Evolutionary conservation across 108 stramenopile genomes (phyloP), one percentile per base, ranked within the genome.

Genomic region (Fistulifera solaris): DNA sequence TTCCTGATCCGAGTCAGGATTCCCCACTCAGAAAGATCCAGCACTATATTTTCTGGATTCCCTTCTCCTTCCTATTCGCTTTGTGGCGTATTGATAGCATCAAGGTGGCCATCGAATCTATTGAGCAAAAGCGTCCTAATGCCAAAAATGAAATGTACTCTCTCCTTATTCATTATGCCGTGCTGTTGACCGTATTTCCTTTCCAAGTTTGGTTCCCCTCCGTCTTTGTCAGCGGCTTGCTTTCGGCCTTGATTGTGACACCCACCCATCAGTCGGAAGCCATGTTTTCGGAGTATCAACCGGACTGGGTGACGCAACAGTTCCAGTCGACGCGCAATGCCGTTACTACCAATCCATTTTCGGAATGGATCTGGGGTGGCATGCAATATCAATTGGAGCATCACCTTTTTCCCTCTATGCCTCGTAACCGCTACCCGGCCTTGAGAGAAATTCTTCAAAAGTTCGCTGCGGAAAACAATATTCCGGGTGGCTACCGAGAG

Each of bases 331-430:
- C 94, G n/a, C 76, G 94, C 19, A 89, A 89, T 57, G 94, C 94
- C 24, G 83, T 85, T 0, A 79, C 58, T 18, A 81, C 77, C n/a
- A 93, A 88, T 66, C 86, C 84, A 3, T 86, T 88, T 60, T 76
- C 78, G 5, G 84, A 87, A 65, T 93, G 89, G 87, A 52, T 95
- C 23, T 95, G 91, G 91, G 94, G 94, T 10, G 94, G 94, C 16
- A 95, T 95, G 94, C 91, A 95, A 67, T 93, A 95, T 59, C 94
- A 95, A 61, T 68, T 95, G 48, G 91, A 93, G 69, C 97, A 98
- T 66, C 95, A 96, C 69, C 65, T 98, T 40, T 96, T 96, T 75
- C 97, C 97, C 22, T 76, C 75, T 48, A 85, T 94, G 83, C 97
- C 97, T 18, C 73, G 94, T 42, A 81, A 78, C 58, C 87, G 90